Base-by-base conservation (phyloP, 495 filamentous ascomycete species). In the Trichoderma orchidacearum region DNA sequence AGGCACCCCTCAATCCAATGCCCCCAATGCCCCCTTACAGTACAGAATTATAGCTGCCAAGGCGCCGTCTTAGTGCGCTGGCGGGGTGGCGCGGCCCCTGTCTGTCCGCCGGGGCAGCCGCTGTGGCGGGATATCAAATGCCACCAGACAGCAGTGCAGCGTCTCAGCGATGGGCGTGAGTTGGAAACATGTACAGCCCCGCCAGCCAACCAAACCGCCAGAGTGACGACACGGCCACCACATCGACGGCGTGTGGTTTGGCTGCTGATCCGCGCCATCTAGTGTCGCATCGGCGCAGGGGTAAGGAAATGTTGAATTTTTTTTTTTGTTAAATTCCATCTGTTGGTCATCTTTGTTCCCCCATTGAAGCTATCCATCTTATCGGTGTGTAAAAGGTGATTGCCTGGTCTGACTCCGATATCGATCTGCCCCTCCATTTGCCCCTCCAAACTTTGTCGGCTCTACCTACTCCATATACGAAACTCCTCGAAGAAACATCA, bases 381-480 rank as follows among this genome's bases (percentile, higher is more conserved):
- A 25, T 23, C 41, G 18, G n/a, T n/a, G n/a, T n/a, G n/a, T n/a
- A n/a, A n/a, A n/a, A n/a, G n/a, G n/a, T n/a, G 8, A 35, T n/a
- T 35, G 32, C 8, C 32, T 35, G 32, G 8, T 35, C 8, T n/a
- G 8, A 8, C 32, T 8, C 51, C 28, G 17, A 12, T 28, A 31
- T 52, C 50, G 4, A 55, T 23, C 30, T 38, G 31, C 53, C 53
- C 53, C 53, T 55, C 53, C 53, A 38, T 25, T 34, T 55, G 18
- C 31, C 32, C 31, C 32, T 55, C 32, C 17, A 54, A 18, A 29
- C n/a, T 52, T 34, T 35, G 13, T 15, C 9, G n/a, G n/a, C n/a
- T n/a, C n/a, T n/a, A n/a, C n/a, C n/a, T n/a, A n/a, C n/a, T n/a
- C n/a, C n/a, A n/a, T n/a, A n/a, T n/a, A n/a, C n/a, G n/a, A n/a